A percentile compares a stretch with the other conserved stretches of the same genome.
These are phyloP conservation scores for Trametes punicea DNA, from an alignment of 768 basidiomycete species.

Conservation along the genomic window DNA sequence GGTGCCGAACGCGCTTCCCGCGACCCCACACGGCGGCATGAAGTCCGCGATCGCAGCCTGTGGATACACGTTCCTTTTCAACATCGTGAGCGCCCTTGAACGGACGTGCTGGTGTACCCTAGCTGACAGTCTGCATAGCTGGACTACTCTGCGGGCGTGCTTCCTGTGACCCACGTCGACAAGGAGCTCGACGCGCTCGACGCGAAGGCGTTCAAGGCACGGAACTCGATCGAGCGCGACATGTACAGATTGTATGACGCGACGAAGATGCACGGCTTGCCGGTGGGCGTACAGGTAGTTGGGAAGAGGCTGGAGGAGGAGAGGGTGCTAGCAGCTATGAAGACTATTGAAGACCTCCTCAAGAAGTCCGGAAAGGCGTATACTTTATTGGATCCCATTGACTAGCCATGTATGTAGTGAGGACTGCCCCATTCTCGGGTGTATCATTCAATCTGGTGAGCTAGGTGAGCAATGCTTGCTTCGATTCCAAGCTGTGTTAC, in stretches of 20 bases:
- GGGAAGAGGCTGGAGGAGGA: conserved; percentile 47
- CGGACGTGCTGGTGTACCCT: no score
- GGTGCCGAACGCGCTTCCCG: conserved; percentile 39
- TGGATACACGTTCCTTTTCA: conserved; percentile 40
- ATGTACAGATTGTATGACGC: conserved; percentile 43
- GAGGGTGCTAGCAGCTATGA: conserved; percentile 45
- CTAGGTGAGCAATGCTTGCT: no score
- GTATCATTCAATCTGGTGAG: no score
- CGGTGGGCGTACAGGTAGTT: conserved; percentile 44
- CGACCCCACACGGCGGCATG: conserved; percentile 36
- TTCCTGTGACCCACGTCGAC: conserved; percentile 45
- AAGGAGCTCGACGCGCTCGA: conserved; percentile 33
- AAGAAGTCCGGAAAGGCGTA: conserved; percentile 22
- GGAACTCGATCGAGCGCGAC: conserved; percentile 37
- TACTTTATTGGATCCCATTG: conserved; percentile 16
- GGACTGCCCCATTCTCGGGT: no score
- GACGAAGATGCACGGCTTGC: conserved; percentile 42
- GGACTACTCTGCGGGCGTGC: conserved; percentile 44
- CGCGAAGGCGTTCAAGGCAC: conserved; percentile 23
- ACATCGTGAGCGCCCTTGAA: conserved; percentile 35
- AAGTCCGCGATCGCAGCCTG: conserved; percentile 33
- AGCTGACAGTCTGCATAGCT: conserved; percentile 35
- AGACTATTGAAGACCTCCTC: conserved; percentile 34
- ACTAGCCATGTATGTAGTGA: no score
- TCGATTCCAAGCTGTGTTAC: no score